Percentiles rank a stretch among this genome's conserved stretches.
phyloP scores from a whole-genome alignment of 352 stramenopile genomes.

The Thraustochytrium sp. region DNA sequence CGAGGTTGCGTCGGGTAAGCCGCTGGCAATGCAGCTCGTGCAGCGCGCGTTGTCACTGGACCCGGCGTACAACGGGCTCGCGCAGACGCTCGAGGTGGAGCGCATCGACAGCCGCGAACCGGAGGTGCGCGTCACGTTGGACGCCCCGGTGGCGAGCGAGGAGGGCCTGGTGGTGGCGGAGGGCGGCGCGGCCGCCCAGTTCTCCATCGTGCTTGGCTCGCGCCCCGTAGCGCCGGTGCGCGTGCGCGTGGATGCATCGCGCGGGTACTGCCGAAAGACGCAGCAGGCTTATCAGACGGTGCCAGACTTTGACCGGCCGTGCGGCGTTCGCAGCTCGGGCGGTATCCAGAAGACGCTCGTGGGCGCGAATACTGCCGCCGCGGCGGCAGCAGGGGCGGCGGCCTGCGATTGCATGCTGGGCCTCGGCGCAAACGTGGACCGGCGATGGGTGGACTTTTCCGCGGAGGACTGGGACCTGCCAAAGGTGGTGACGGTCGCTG shows the following conservation, averaged over 20 bases:
- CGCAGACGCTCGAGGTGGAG: not conserved
- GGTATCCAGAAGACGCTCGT: not conserved
- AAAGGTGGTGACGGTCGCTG: constrained; percentile 10
- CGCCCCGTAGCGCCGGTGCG: not conserved
- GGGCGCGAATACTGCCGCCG: no score
- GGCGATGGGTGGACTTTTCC: not conserved
- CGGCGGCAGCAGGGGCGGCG: no score
- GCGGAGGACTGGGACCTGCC: not conserved
- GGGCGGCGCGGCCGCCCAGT: not conserved
- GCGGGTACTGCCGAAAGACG: not conserved
- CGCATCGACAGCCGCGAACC: not conserved
- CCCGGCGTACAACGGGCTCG: not conserved
- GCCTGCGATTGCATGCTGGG: not conserved
- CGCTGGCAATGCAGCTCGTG: not conserved
- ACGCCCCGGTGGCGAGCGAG: not conserved
- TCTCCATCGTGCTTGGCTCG: not conserved
- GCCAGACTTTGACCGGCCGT: not conserved
- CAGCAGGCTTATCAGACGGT: not conserved
- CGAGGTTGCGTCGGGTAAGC: not conserved
- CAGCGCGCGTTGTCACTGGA: constrained; percentile 1
- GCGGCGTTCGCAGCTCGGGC: not conserved
- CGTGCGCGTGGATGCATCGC: not conserved
- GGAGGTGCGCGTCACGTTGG: not conserved
- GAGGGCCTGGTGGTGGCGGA: not conserved
- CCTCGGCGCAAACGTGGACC: not conserved